A percentile compares a stretch with the other conserved stretches of the same genome.
Evolutionary conservation across 768 basidiomycete species (phyloP).

Genomic region (Leccinum subgranulosum): DNA sequence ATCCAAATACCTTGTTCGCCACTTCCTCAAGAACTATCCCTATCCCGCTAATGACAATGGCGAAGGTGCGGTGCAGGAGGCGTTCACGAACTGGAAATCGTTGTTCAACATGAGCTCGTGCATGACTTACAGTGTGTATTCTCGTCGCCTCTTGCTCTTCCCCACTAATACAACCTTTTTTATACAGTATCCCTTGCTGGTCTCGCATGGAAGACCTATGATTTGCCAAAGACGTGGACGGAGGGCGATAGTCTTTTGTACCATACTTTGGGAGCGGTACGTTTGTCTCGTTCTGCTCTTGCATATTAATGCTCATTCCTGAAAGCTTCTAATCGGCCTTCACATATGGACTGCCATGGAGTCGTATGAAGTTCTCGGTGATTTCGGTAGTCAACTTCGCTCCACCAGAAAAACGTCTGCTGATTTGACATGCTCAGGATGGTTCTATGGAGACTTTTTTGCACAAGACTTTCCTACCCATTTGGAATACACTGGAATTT

Average conservation of each 20-base stretch:
- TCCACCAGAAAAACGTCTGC: neutral
- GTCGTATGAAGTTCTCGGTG: conserved; percentile 88
- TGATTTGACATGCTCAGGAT: conserved; percentile 49
- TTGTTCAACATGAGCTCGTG: conserved; percentile 90
- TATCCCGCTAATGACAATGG: conserved; percentile 71
- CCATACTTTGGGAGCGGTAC: conserved; percentile 83
- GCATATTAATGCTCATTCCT: conserved; percentile 6
- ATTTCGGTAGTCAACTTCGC: conserved; percentile 62
- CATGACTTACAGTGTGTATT: conserved; percentile 84
- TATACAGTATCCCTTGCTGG: conserved; percentile 74
- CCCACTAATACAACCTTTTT: neutral
- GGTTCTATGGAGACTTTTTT: conserved; percentile 99
- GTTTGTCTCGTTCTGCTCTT: conserved; percentile 28
- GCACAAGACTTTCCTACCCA: conserved; percentile 89
- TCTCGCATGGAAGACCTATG: conserved; percentile 89
- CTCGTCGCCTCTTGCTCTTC: neutral
- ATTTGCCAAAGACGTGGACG: conserved; percentile 78
- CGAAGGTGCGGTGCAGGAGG: conserved; percentile 82
- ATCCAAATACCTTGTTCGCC: conserved; percentile 86
- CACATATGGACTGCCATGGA: conserved; percentile 91
- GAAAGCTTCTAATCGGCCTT: conserved; percentile 75
- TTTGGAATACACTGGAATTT: conserved; percentile 95
- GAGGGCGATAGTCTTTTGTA: conserved; percentile 83
- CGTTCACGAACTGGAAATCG: conserved; percentile 93
- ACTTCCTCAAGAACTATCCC: conserved; percentile 93